These are phyloP conservation scores for Fusarium dimerum DNA, from an alignment of 2,329 filamentous ascomycete genomes.

Conservation along the genomic window DNA sequence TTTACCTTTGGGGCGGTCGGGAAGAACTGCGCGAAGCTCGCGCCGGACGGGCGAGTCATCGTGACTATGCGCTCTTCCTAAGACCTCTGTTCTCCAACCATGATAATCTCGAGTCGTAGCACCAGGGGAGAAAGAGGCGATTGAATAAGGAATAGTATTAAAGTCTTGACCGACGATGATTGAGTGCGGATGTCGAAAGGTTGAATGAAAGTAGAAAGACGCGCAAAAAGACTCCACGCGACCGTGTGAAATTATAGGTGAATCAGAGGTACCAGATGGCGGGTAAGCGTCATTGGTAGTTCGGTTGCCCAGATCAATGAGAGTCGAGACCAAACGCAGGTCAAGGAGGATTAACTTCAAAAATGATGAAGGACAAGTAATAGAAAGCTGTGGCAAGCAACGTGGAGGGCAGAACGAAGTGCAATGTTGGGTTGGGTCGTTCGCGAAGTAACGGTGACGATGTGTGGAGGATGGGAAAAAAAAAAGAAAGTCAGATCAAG, in stretches of 20 bases:
- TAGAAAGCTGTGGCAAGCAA: too few species aligned
- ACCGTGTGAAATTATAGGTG: slow-evolving; percentile 33
- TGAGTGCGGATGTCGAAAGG: slow-evolving; percentile 10
- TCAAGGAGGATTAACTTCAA: slow-evolving; percentile 20
- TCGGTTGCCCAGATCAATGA: slow-evolving; percentile 17
- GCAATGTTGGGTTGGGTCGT: neutral
- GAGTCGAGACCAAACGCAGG: slow-evolving; percentile 8
- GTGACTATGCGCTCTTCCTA: slow-evolving; percentile 55
- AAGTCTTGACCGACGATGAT: neutral
- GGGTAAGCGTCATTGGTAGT: slow-evolving; percentile 27
- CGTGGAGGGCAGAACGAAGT: too few species aligned
- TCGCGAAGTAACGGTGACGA: slow-evolving; percentile 20
- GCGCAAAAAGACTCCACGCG: slow-evolving; percentile 41
- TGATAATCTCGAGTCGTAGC: slow-evolving; percentile 49
- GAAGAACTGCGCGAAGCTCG: slow-evolving; percentile 86
- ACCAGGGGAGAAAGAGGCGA: slow-evolving; percentile 9
- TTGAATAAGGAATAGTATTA: too few species aligned
- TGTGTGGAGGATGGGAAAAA: slow-evolving; percentile 4
- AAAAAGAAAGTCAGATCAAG: slow-evolving; percentile 20
- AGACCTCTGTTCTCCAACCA: slow-evolving; percentile 56
- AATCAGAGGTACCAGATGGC: slow-evolving; percentile 18
- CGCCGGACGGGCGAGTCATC: slow-evolving; percentile 77
- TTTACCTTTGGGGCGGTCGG: slow-evolving; percentile 72
- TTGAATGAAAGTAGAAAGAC: slow-evolving; percentile 21
- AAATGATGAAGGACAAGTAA: slow-evolving; percentile 7